Conservation (phyloP, 2,329 filamentous ascomycete species). For the Diaporthe sp. region DNA sequence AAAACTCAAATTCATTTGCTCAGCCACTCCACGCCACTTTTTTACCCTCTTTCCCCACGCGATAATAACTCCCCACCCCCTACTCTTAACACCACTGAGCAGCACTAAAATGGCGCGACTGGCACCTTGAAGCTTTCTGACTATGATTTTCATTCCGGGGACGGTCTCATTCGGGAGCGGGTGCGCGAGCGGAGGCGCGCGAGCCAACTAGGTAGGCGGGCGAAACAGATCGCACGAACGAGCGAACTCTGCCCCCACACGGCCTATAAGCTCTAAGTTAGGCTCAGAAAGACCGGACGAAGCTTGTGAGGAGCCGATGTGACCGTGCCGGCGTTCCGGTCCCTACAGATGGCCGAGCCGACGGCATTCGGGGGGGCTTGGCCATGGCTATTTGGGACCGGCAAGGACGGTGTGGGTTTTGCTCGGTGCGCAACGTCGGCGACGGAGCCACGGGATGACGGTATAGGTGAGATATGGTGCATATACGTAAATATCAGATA, state of each 20-base stretch:
- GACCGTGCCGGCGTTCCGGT: constrained; percentile 9
- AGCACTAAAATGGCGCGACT: background rate
- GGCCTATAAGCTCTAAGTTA: constrained; percentile 15
- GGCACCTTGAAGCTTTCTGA: constrained; percentile 5
- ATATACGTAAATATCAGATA: background rate
- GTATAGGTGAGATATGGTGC: background rate
- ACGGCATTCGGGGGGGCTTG: background rate
- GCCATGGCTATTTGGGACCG: too few species aligned
- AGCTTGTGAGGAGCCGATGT: constrained; percentile 15
- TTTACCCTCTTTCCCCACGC: background rate
- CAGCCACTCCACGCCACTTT: background rate
- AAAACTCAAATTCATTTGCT: constrained; percentile 2
- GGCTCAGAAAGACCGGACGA: constrained; percentile 15
- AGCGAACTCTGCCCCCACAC: background rate
- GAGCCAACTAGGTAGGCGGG: background rate
- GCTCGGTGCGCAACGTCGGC: background rate
- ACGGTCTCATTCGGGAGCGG: constrained; percentile 26
- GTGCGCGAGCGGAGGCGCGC: background rate
- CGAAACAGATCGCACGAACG: background rate
- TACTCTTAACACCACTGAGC: background rate
- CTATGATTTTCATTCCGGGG: background rate
- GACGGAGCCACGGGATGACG: background rate
- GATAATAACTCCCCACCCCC: background rate
- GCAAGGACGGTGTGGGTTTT: too few species aligned
- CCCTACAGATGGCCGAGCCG: background rate